Percentiles rank a stretch among this genome's conserved stretches.
These are phyloP conservation scores for Talaromyces sp. DNA, from an alignment of 2,329 filamentous ascomycete species.

Conservation along the genomic window DNA sequence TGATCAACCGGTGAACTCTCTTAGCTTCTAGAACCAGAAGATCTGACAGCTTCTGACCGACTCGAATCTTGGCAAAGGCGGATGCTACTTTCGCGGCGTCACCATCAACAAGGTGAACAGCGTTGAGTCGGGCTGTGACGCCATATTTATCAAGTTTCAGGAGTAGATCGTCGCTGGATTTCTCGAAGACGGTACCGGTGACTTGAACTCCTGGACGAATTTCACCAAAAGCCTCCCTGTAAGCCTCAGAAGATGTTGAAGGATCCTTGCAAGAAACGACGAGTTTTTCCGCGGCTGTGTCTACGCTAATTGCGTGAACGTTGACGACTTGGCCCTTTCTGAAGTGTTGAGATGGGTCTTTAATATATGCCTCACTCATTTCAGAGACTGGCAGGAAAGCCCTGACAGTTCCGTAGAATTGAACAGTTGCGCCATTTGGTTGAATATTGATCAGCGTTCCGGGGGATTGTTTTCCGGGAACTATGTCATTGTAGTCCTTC, in stretches of 20 bases:
- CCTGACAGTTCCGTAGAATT: constrained; percentile 81
- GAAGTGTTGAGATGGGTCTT: constrained; percentile 86
- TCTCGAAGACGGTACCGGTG: constrained; percentile 75
- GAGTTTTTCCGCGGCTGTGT: constrained; percentile 67
- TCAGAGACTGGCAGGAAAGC: constrained; percentile 91
- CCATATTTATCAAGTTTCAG: constrained; percentile 71
- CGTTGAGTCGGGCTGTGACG: constrained; percentile 72
- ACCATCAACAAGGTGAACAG: constrained; percentile 81
- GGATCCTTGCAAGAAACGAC: constrained; percentile 93
- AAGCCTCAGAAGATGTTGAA: constrained; percentile 71
- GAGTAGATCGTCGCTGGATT: constrained; percentile 70
- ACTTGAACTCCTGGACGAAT: constrained; percentile 72
- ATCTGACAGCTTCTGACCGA: constrained; percentile 77
- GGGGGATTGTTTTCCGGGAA: constrained; percentile 71
- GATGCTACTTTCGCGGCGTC: constrained; percentile 73
- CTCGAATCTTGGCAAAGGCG: constrained; percentile 73
- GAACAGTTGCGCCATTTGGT: constrained; percentile 76
- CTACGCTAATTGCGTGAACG: constrained; percentile 79
- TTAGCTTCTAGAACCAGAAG: constrained; percentile 86
- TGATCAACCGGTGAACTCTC: constrained; percentile 69
- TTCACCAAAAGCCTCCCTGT: constrained; percentile 67
- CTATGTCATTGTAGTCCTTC: constrained; percentile 70
- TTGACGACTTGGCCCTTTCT: constrained; percentile 84
- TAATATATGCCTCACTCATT: constrained; percentile 97
- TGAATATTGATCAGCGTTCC: constrained; percentile 85